A percentile compares a stretch with the other conserved stretches of the same genome.
Conservation (phyloP, 164 flowering plant genomes). For the grape (Vitis vinifera) region DNA sequence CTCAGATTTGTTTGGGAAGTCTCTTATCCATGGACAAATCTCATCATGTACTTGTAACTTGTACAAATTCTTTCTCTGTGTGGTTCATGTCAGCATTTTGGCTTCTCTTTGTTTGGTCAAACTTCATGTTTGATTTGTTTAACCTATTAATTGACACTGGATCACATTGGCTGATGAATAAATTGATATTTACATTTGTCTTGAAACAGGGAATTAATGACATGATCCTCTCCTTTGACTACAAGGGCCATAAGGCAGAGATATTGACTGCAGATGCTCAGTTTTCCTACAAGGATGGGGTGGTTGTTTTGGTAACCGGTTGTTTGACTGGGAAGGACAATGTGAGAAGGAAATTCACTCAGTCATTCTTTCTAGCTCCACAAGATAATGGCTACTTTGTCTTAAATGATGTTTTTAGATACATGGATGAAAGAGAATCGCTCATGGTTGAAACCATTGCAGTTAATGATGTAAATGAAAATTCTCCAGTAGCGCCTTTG, state of each 20-base stretch:
- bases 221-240: constrained; percentile 29
- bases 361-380: constrained; percentile 42
- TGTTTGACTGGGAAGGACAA: constrained; percentile 28
- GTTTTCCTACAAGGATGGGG: constrained; percentile 27
- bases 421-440: constrained; percentile 17
- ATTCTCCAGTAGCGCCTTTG: not conserved
- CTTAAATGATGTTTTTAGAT: constrained; percentile 38
- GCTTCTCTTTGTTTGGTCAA: too few relatives aligned
- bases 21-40: too few relatives aligned
- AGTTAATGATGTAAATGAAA: constrained; percentile 3
- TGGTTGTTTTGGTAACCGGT: constrained; percentile 43
- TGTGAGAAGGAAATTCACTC: constrained; percentile 25
- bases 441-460: not conserved
- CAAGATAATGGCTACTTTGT: constrained; percentile 36
- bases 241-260: constrained; percentile 16
- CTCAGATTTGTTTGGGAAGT: too few relatives aligned
- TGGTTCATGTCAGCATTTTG: too few relatives aligned
- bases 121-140: too few relatives aligned
- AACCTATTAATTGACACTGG: too few relatives aligned
- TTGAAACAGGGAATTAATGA: constrained; percentile 35
- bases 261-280: constrained; percentile 34
- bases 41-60: too few relatives aligned
- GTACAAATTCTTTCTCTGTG: too few relatives aligned
- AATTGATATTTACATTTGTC: not conserved
- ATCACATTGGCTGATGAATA: not conserved